Conservation (phyloP, 2,329 filamentous ascomycete genomes). For the Aspergillus sergii region DNA sequence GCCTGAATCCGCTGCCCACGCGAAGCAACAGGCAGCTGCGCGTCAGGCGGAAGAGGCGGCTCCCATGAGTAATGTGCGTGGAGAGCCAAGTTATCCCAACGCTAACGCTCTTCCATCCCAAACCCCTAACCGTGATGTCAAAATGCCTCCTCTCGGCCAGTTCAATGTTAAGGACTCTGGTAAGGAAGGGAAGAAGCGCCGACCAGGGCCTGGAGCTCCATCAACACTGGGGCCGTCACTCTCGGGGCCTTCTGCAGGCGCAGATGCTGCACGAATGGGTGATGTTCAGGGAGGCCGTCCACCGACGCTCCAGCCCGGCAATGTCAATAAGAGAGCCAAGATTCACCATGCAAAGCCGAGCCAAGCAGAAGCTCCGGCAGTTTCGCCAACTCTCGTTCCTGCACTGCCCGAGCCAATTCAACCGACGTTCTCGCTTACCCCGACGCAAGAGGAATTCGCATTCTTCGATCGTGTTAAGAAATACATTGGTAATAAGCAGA, state of each 20-base stretch:
- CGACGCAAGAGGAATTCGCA: constrained; percentile 79
- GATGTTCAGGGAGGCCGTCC: constrained; percentile 38
- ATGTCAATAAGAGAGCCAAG: constrained; percentile 68
- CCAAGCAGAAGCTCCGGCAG: constrained; percentile 59
- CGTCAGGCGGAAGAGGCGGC: constrained; percentile 69
- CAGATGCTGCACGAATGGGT: constrained; percentile 35
- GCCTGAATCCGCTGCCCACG: constrained; percentile 79
- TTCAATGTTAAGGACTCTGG: constrained; percentile 83
- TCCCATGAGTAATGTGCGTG: constrained; percentile 65
- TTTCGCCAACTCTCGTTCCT: constrained; percentile 87
- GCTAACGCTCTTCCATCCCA: constrained; percentile 50
- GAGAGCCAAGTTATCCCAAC: constrained; percentile 51
- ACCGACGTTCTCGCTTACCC: constrained; percentile 71
- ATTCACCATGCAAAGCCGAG: constrained; percentile 68
- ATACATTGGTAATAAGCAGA: constrained; percentile 86
- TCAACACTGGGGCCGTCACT: constrained; percentile 35
- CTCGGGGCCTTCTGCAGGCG: constrained; percentile 34
- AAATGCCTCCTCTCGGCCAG: constrained; percentile 91
- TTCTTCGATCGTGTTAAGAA: constrained; percentile 99
- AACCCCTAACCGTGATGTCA: constrained; percentile 56
- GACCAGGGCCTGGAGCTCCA: constrained; percentile 56
- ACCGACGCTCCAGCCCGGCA: constrained; percentile 42
- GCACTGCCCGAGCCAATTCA: constrained; percentile 84
- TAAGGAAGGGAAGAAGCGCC: constrained; percentile 89
- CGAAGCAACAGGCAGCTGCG: constrained; percentile 61